Evolutionary conservation across 148 eudicot species (phyloP).

Genomic region (Heliamphora exappendiculata): DNA sequence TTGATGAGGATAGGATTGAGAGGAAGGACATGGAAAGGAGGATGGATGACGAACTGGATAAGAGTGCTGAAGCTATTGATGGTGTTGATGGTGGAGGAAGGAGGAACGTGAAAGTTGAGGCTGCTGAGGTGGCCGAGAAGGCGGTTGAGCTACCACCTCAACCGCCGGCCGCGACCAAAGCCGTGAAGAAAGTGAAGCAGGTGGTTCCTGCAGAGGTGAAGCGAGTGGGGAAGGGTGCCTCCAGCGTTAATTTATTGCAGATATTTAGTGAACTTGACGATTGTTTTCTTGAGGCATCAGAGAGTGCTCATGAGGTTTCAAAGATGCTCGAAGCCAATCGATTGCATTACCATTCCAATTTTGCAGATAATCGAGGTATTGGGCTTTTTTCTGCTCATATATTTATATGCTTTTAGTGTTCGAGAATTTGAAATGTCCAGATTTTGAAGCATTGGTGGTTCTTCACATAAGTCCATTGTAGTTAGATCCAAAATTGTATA

Average conservation of each 20-base stretch:
- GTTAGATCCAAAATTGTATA: background rate
- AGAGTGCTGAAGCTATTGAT: constrained; percentile 19
- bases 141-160: constrained; percentile 34
- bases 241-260: constrained; percentile 40
- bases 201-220: constrained; percentile 28
- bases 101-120: constrained; percentile 21
- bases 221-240: constrained; percentile 36
- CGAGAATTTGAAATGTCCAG: background rate
- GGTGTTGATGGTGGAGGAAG: constrained; percentile 16
- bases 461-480: background rate
- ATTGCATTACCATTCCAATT: constrained; percentile 94
- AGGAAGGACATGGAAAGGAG: constrained; percentile 41
- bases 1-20: constrained; percentile 40
- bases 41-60: constrained; percentile 35
- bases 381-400: background rate
- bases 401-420: background rate
- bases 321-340: constrained; percentile 90
- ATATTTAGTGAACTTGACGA: constrained; percentile 72
- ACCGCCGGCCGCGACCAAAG: constrained; percentile 24
- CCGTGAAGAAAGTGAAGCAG: constrained; percentile 39
- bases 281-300: constrained; percentile 68
- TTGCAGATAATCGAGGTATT: constrained; percentile 69
- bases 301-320: constrained; percentile 78
- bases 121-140: constrained; percentile 23
- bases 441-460: background rate